Evolutionary conservation across 345 rosid genomes (phyloP).

Genomic region (Abelmoschus esculentus): DNA sequence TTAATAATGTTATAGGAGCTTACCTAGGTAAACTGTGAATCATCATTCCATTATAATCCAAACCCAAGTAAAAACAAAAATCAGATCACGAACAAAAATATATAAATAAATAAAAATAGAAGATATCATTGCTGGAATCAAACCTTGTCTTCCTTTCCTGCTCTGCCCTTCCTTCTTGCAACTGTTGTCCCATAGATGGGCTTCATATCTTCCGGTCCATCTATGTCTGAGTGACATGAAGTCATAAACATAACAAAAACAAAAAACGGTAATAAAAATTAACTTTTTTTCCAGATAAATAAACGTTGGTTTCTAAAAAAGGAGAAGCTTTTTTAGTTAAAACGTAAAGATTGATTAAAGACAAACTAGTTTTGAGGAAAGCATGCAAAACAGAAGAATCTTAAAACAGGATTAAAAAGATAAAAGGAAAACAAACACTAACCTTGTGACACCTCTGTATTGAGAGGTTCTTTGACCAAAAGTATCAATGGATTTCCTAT

Average conservation of each 20-base stretch:
- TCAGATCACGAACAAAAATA: constrained; percentile 6
- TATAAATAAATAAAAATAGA: constrained; percentile 13
- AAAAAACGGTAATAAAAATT: background rate
- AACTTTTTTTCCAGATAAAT: background rate
- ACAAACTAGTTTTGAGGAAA: background rate
- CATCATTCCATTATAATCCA: constrained; percentile 24
- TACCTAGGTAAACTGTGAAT: constrained; percentile 83
- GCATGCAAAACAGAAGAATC: background rate
- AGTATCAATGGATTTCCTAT: constrained; percentile 91
- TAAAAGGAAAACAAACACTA: background rate
- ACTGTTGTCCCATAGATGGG: constrained; percentile 99
- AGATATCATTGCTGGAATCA: constrained; percentile 10
- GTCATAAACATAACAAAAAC: background rate
- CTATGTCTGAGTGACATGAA: constrained; percentile 47
- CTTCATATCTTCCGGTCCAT: constrained; percentile 99
- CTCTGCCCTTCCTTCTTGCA: constrained; percentile 80
- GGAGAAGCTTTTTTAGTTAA: background rate
- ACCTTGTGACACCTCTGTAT: constrained; percentile 98
- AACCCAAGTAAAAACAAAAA: constrained; percentile 20
- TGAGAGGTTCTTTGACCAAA: constrained; percentile 99
- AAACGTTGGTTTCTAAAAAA: background rate
- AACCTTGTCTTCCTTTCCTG: constrained; percentile 13
- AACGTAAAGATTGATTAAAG: constrained; percentile 1
- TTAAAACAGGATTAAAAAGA: background rate
- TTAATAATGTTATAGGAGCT: constrained; percentile 18